phyloP scores from a whole-genome alignment of 768 basidiomycete genomes.

The Boletus pseudopeckii region DNA sequence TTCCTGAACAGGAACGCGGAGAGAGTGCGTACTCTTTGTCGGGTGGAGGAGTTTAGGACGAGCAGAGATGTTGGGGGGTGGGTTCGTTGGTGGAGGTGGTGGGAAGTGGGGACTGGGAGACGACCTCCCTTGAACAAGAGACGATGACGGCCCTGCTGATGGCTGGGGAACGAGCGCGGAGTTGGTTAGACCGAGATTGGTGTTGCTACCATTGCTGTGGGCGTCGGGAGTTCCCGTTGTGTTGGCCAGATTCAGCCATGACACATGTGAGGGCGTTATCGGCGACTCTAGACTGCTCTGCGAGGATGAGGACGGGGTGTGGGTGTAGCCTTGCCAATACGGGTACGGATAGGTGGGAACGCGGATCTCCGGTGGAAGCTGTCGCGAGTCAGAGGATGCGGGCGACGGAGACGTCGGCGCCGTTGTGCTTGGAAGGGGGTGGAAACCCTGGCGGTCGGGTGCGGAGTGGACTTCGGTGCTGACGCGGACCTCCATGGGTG shows the following conservation, averaged over 20 bases:
- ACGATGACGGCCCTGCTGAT: constrained; percentile 8
- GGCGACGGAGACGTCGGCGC: constrained; percentile 16
- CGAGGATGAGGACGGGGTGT: constrained; percentile 30
- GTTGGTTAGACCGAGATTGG: neutral
- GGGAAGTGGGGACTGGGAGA: constrained; percentile 34
- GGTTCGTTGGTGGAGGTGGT: constrained; percentile 30
- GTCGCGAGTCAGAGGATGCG: constrained; percentile 14
- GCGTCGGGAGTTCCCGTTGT: constrained; percentile 5
- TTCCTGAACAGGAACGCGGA: constrained; percentile 38
- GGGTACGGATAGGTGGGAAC: constrained; percentile 34
- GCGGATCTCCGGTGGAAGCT: constrained; percentile 32
- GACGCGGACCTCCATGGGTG: constrained; percentile 27
- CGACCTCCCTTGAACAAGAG: constrained; percentile 17
- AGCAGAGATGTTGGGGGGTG: constrained; percentile 26
- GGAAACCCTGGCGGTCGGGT: constrained; percentile 12
- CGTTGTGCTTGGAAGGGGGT: constrained; percentile 21
- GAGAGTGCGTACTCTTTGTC: constrained; percentile 40
- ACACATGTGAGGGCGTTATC: constrained; percentile 38
- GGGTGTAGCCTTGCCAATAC: constrained; percentile 33
- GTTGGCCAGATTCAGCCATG: constrained; percentile 32
- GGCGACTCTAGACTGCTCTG: constrained; percentile 32
- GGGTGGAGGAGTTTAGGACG: constrained; percentile 33
- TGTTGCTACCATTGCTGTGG: constrained; percentile 4
- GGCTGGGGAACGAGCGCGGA: neutral
- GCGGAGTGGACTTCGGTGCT: constrained; percentile 29